Conservation (phyloP, 805 yeast species). For the Lipomyces spencermartinsiae region DNA sequence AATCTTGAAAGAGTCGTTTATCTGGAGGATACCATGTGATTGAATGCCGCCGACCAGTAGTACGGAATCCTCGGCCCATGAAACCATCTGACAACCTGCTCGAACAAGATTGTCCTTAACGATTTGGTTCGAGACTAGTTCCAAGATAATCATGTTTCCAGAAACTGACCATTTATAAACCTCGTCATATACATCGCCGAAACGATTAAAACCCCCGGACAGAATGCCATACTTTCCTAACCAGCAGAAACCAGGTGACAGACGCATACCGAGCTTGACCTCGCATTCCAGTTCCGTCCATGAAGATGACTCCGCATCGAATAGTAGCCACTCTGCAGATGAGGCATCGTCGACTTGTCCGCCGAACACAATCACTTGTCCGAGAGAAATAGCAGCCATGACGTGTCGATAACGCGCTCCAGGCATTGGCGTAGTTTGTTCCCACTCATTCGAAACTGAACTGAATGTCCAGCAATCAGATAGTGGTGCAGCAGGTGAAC, state of each 20-base stretch:
- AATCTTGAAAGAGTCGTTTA: slow-evolving; percentile 17
- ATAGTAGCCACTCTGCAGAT: slow-evolving; percentile 26
- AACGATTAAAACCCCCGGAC: slow-evolving; percentile 55
- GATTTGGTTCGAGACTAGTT: slow-evolving; percentile 46
- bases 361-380: slow-evolving; percentile 59
- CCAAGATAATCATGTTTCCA: slow-evolving; percentile 42
- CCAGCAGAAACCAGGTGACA: slow-evolving; percentile 45
- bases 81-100: slow-evolving; percentile 27
- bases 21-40: slow-evolving; percentile 22
- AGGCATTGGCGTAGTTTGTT: slow-evolving; percentile 49
- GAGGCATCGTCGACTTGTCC: slow-evolving; percentile 20
- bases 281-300: slow-evolving; percentile 41
- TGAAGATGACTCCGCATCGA: slow-evolving; percentile 22
- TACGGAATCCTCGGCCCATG: slow-evolving; percentile 55
- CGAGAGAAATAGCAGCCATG: slow-evolving; percentile 45
- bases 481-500: slow-evolving; percentile 59
- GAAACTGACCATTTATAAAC: slow-evolving; percentile 30
- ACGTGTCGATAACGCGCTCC: slow-evolving; percentile 60
- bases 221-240: slow-evolving; percentile 48
- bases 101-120: slow-evolving; percentile 20
- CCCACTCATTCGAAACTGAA: slow-evolving; percentile 50
- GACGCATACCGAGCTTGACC: slow-evolving; percentile 45
- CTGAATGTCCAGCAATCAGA: slow-evolving; percentile 54
- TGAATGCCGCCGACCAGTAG: slow-evolving; percentile 43
- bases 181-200: slow-evolving; percentile 33